Evolutionary conservation across 116 monocot genomes (phyloP), one percentile per base, ranked within the genome.

Genomic region (Posidonia oceanica): DNA sequence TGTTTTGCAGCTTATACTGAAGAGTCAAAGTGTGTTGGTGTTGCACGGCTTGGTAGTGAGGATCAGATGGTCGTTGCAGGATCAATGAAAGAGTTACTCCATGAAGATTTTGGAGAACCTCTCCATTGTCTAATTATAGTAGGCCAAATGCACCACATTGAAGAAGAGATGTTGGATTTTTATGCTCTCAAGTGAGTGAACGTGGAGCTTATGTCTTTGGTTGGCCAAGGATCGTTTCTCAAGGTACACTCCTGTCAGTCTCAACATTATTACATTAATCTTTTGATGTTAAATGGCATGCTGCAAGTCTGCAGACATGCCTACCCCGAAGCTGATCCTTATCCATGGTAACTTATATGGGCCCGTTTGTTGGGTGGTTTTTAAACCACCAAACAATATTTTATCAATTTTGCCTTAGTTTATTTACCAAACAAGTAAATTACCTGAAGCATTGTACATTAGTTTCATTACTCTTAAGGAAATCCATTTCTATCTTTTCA

Each of bases 71-170:
- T 96, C 18, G 78, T 91, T 52, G 68, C 89, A 39, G 96, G 89
- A 66, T 70, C 89, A 12, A 96, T 96, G 91, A 80, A 79, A 66
- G 74, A 83, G 39, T 70, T 96, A 51, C 76, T 72, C 18, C 64
- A 78, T 39, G 67, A 85, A 23, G 91, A 96, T 80, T 96, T 96
- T 77, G 96, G 96, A 36, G 63, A 81, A 23, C 96, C 96, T 56
- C 91, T 96, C 70, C 96, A 96, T 73, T 96, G 96, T 63, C 83
- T 96, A 55, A 74, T 91, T 37, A 96, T 96, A 69, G 81, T 79
- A 21, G 96, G 96, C 40, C 68, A 91, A 39, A 87, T 80, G 38
- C 91, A 96, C 80, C 81, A 84, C 36, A 52, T 91, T 42, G 96
- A 96, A 78, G 83, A 89, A n/a, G 91, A 96, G 80, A 85, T 96